These are phyloP conservation scores for Podaxis sp. DNA, from an alignment of 768 basidiomycete species.

Conservation along the genomic window DNA sequence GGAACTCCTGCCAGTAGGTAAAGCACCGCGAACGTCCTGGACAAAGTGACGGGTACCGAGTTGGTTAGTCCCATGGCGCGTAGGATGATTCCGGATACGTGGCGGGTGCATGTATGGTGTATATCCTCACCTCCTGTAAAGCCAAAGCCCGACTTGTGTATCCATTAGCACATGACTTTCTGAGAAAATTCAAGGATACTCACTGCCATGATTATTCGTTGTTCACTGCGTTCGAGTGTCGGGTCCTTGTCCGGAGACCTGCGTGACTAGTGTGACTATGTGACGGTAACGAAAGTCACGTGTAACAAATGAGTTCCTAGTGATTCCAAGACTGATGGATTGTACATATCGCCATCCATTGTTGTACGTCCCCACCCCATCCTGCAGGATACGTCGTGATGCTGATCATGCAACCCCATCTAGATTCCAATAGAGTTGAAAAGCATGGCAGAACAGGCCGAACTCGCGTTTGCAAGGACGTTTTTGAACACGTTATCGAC, in stretches of 20 bases:
- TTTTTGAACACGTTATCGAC: conserved; percentile 61
- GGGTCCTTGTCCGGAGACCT: conserved; percentile 4
- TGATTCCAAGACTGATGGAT: background rate
- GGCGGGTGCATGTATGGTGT: background rate
- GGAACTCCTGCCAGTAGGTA: conserved; percentile 89
- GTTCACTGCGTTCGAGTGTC: conserved; percentile 13
- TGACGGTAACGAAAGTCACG: background rate
- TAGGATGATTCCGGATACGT: conserved; percentile 7
- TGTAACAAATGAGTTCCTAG: background rate
- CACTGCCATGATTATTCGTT: conserved; percentile 21
- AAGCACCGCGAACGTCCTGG: conserved; percentile 85
- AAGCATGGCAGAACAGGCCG: conserved; percentile 49
- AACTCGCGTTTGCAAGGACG: conserved; percentile 65
- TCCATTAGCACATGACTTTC: background rate
- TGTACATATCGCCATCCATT: background rate
- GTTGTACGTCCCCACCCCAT: background rate
- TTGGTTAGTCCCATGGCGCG: conserved; percentile 1
- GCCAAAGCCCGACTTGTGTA: conserved; percentile 42
- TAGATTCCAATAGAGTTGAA: background rate
- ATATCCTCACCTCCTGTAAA: conserved; percentile 39
- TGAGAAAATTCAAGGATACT: conserved; percentile 1
- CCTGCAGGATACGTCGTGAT: background rate
- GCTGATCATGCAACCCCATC: background rate
- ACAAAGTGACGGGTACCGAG: conserved; percentile 1
- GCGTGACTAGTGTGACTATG: background rate